Evolutionary conservation across 768 basidiomycete genomes (phyloP), one percentile per base, ranked within the genome.

Genomic region (Gelatoporia subvermispora): DNA sequence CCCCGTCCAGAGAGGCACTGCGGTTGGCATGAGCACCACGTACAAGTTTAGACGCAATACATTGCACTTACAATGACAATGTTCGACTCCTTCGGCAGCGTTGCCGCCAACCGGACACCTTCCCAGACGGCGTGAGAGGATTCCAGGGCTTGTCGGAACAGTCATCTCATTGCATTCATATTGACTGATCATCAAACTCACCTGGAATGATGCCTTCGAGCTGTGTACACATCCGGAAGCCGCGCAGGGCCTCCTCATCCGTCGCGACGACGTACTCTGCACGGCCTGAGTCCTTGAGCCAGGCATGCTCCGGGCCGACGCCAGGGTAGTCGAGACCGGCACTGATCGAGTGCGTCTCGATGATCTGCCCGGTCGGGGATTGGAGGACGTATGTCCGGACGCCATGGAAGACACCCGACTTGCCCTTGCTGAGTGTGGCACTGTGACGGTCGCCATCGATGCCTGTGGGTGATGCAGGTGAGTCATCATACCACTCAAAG

Each of bases 271-370:
- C 82, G 64, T 98, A 99, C 62, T 96, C 92, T 0, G 93, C 96
- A 51, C 96, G 76, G 16, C 88, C 88, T 3, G 85, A 87, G 62
- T 97, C 93, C 68, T 97, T 97, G 63, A 99, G 72, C 87, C 90
- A 96, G 40, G 95, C 88, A 63, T 98, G 96, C 67, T 99, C 96
- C 8, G 96, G 96, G 18, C 96, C 96, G 42, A 99, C 95, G 54
- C 93, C 93, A 21, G 93, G 93, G 68, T 97, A 97, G 68, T 97
- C 93, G 38, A 96, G 73, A 17, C 94, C 93, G 42, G 94, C 95
- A 57, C 91, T 94, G 68, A 99, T 86, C 3, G 94, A 96, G 68
- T 98, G 93, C 8, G 95, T 97, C 68, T 97, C 95, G 54, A 88
- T 81, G 65, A 99, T 95, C 69, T 99, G 96, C 36, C 96, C 96